Evolutionary conservation across 2,329 filamentous ascomycete species (phyloP), one percentile per base, ranked within the genome.

Genomic region (Lizonia empirigonia): DNA sequence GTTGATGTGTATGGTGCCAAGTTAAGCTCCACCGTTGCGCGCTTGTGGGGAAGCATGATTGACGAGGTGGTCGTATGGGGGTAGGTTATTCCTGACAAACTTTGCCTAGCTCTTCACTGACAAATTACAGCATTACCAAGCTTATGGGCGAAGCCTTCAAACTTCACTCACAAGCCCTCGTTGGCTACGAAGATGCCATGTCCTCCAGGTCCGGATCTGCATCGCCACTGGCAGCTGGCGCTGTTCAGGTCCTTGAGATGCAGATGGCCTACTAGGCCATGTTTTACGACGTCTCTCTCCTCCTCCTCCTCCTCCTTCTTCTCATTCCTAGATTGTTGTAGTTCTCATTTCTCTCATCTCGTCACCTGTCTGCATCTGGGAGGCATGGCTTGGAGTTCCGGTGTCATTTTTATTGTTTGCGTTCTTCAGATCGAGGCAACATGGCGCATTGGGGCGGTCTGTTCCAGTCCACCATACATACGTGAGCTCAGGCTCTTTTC

Each of bases 51-150:
- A 65, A 93, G 91, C 59, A 97, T 97, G 88, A 86, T 97, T 60
- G 94, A 97, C 71, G 94, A 97, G 77, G 94, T 97, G 58, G 93
- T 97, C 63, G 94, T 99, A 55, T 97, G 94, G 94, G 94, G 94
- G 91, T 96, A 87, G 85, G 91, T 89, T 44, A 56, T 69, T 23
- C 10, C 18, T n/a, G 10, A 48, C 9, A 23, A 5, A 23, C n/a
- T 4, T 9, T 36, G 15, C 18, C 35, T 44, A 48, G 47, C 26
- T 23, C 39, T 7, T 40, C 59, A 62, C 82, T 85, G 79, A 86
- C 75, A 42, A 38, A 40, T 23, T 30, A 19, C 67, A 93, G 90
- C 50, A 93, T 95, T 71, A 93, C 90, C 65, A 91, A 95, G 72
- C 85, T 97, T 41, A 96, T 97, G 89, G 94, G 94, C 67, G 94